Evolutionary conservation across 2,329 filamentous ascomycete genomes (phyloP), one percentile per base, ranked within the genome.

Genomic region (Nannizzia gypsea): DNA sequence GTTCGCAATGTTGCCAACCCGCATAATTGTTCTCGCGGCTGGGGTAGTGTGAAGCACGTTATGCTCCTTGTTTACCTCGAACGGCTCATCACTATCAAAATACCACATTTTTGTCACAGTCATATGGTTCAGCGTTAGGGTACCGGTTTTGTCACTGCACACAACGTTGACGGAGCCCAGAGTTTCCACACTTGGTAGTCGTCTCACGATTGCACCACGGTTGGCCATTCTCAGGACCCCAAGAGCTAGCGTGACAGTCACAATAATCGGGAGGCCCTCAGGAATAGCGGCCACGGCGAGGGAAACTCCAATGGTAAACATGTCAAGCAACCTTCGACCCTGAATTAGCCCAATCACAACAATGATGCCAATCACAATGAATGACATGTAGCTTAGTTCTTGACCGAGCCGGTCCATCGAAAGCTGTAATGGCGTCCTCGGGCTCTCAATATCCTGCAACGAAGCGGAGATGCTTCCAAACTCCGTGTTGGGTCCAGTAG

Each of bases 121-220:
- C 93, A 99, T 97, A 71, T 99, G 93, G 70, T 97, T 99, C 70
- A 91, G 90, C 0, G 93, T 99, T 62, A 99, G 77, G 1, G 93
- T 99, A 34, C 92, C 90, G 48, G 93, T 99, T 77, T 99, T 99
- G 78, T 99, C 93, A 66, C 90, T 96, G 77, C 95, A 99, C 5
- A 99, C 90, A n/a, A 99, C 91, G 68, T 97, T 99, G 61, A 99
- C 93, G n/a, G 91, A 96, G 6, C 95, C 95, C 3, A 99, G 77
- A 0, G 93, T 99, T 72, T 99, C 93, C 6, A 99, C 95, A 73
- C 93, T 97, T 22, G 95, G 95, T 75, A 99, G 87, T 69, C 89
- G 87, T 66, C 93, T 87, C 62, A 99, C 92, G 71, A 99, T 99
- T 6, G 93, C 93, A 71, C 95, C 89, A 67, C 92, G 85, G 69